Evolutionary conservation across 1,284 basidiomycete species (phyloP).

Genomic region (Rhodofomes roseus): DNA sequence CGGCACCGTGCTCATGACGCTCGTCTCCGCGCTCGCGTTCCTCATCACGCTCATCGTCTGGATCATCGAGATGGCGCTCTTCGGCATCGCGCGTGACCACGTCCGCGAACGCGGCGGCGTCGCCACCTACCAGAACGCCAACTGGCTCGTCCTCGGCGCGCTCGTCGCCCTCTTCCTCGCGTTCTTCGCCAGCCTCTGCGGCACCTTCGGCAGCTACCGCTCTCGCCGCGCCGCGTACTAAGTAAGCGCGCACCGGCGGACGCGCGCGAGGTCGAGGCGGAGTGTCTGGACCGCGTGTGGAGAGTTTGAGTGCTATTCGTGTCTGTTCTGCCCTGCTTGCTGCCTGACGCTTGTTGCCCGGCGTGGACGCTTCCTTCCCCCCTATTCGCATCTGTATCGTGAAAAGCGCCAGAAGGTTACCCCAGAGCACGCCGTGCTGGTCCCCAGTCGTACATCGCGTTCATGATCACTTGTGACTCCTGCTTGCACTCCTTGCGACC

Average conservation of each 20-base stretch:
- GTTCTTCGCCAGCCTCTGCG: slow-evolving; percentile 63
- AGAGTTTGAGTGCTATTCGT: neutral
- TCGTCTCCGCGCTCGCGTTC: slow-evolving; percentile 59
- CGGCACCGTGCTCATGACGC: slow-evolving; percentile 74
- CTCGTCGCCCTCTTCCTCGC: slow-evolving; percentile 60
- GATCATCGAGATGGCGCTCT: slow-evolving; percentile 78
- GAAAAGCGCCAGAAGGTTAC: neutral
- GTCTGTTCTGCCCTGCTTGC: neutral
- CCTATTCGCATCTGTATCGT: neutral
- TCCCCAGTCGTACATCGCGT: neutral
- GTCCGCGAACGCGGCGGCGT: slow-evolving; percentile 46
- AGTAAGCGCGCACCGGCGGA: slow-evolving; percentile 9
- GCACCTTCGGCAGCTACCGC: slow-evolving; percentile 66
- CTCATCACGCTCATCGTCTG: slow-evolving; percentile 65
- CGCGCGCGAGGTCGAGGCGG: neutral
- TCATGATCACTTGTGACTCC: too few species aligned
- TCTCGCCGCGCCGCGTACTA: slow-evolving; percentile 22
- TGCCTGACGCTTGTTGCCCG: neutral
- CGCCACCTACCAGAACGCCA: slow-evolving; percentile 71
- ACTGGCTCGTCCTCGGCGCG: slow-evolving; percentile 75
- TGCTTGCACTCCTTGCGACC: neutral
- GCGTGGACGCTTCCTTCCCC: neutral
- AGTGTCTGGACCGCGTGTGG: neutral
- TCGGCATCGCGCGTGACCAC: slow-evolving; percentile 61
- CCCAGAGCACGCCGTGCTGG: neutral